Base-by-base conservation (phyloP, 2,329 filamentous ascomycete genomes). In the Ceratocystis variospora region DNA sequence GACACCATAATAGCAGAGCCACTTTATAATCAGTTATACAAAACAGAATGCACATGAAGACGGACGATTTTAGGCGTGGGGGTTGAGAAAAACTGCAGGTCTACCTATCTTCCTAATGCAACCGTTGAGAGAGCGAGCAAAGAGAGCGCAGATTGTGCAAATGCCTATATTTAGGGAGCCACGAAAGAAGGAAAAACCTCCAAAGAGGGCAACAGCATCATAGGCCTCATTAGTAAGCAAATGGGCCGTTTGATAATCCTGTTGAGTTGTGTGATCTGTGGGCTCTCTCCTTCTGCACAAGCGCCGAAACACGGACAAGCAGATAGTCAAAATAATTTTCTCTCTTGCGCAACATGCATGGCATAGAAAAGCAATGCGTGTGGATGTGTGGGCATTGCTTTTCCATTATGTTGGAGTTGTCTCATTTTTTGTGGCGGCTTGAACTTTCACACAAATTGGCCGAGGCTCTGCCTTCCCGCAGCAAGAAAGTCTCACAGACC, bases 331-430 rank as follows among this genome's bases (percentile, higher is more conserved):
- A 33, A 63, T 50, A 19, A 31, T 19, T 46, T 31, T 63, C 22
- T 62, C 10, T 62, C 44, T 63, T 33, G 41, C 41, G 61, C 61
- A 46, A 48, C 61, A 31, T 46, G 25, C 61, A 46, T 46, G 61
- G 19, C 37, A 17, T 31, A 12, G 41, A 22, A 28, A 7, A 12
- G 37, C 28, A 45, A 28, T 45, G 25, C 41, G 6, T 22, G 37
- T 61, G 19, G 48, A 53, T 25, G 55, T 59, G 28, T 59, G 28
- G 19, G 55, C 28, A 31, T 31, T 59, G 22, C 28, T 33, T 25
- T 25, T 59, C 5, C 1, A 53, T 10, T n/a, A n/a, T n/a, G 28
- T 33, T 59, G 55, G 55, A 59, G 55, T 37, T 37, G 55, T n/a
- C 55, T 37, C 31, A 59, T 59, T 37, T 59, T 33, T 59, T 7